Evolutionary conservation across 495 filamentous ascomycete genomes (phyloP).

Genomic region (Eremomyces bilateralis): DNA sequence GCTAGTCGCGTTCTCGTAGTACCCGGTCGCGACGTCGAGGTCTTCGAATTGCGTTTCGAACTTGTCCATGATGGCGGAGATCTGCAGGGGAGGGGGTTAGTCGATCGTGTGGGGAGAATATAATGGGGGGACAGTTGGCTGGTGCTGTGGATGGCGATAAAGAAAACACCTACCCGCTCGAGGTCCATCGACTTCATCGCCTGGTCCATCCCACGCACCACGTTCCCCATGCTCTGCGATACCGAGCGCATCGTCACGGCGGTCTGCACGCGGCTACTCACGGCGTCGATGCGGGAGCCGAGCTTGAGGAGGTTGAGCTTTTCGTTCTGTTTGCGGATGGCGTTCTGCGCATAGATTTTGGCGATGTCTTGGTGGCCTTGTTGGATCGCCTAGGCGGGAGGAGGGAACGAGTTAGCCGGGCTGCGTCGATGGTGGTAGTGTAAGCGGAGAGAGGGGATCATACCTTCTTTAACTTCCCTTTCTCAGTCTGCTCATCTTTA

Average conservation of each 20-base stretch:
- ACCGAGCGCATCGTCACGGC: slow-evolving; percentile 45
- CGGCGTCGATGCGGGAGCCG: slow-evolving; percentile 38
- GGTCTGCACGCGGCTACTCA: slow-evolving; percentile 38
- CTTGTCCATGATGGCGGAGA: slow-evolving; percentile 45
- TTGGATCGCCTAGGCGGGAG: slow-evolving; percentile 27
- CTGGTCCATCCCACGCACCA: slow-evolving; percentile 40
- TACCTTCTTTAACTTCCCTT: slow-evolving; percentile 66
- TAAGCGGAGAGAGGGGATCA: no score
- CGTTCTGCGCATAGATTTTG: slow-evolving; percentile 67
- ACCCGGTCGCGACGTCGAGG: slow-evolving; percentile 58
- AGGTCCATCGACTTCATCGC: slow-evolving; percentile 51
- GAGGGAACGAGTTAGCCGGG: not conserved
- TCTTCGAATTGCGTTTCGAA: slow-evolving; percentile 73
- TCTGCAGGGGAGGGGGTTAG: slow-evolving; percentile 16
- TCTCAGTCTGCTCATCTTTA: slow-evolving; percentile 62
- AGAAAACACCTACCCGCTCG: slow-evolving; percentile 28
- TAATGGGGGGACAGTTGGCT: no score
- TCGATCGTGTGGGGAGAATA: not conserved
- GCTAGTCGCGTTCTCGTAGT: slow-evolving; percentile 66
- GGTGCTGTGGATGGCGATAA: not conserved
- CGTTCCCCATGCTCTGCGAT: slow-evolving; percentile 39
- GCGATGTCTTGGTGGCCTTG: slow-evolving; percentile 53
- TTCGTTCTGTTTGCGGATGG: slow-evolving; percentile 57
- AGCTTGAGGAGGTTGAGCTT: slow-evolving; percentile 38
- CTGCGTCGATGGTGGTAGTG: slow-evolving; percentile 1